Conservation (phyloP, 768 basidiomycete species). For the Lepiota subincarnata region DNA sequence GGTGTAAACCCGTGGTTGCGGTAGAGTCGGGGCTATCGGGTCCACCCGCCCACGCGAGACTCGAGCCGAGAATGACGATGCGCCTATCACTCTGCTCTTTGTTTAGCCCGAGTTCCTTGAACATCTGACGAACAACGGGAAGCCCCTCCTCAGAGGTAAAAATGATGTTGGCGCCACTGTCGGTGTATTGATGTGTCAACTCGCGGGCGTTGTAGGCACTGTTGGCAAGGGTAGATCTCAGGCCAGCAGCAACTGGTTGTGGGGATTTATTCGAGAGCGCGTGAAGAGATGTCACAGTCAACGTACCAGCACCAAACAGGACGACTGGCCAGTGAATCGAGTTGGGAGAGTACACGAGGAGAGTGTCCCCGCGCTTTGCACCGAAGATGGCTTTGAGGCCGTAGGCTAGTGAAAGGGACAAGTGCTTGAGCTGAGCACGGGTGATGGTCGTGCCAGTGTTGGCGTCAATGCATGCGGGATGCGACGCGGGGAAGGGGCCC, state of each 20-base stretch:
- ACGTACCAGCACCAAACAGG: conserved; percentile 41
- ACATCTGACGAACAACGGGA: conserved; percentile 50
- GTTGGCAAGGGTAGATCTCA: conserved; percentile 71
- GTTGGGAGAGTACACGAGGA: conserved; percentile 69
- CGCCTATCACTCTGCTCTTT: conserved; percentile 45
- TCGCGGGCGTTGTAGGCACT: conserved; percentile 65
- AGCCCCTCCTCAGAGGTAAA: conserved; percentile 64
- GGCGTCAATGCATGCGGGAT: conserved; percentile 66
- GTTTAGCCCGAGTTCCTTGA: conserved; percentile 45
- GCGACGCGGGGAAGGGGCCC: conserved; percentile 30
- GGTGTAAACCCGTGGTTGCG: conserved; percentile 28
- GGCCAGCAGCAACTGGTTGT: conserved; percentile 54
- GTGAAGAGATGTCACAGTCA: neutral
- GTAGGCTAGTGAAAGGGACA: conserved; percentile 53
- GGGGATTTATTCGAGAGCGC: neutral
- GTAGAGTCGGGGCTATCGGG: conserved; percentile 23
- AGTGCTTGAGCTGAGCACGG: conserved; percentile 46
- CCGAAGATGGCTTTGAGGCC: conserved; percentile 42
- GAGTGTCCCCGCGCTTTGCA: conserved; percentile 48
- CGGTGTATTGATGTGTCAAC: conserved; percentile 64
- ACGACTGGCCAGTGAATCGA: conserved; percentile 48
- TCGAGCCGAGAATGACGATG: conserved; percentile 54
- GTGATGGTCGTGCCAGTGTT: conserved; percentile 51
- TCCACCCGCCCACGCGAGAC: conserved; percentile 43
- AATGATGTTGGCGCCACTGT: conserved; percentile 61